Percentiles rank a stretch among this genome's conserved stretches.
phyloP scores from a whole-genome alignment of 2,329 filamentous ascomycete species.

The Talaromyces sp. region DNA sequence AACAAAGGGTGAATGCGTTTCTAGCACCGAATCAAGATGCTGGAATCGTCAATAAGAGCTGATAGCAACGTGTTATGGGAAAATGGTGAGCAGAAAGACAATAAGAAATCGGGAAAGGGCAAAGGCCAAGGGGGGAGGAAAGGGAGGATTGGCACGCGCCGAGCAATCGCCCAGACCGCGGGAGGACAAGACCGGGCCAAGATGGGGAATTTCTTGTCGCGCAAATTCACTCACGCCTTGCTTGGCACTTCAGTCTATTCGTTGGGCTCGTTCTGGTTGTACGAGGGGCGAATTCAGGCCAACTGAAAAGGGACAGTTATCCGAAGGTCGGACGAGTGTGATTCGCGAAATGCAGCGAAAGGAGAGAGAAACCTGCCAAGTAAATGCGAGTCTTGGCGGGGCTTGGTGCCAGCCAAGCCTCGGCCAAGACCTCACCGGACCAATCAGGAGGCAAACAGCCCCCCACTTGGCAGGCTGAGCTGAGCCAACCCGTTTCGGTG shows the following conservation, averaged over 20 bases:
- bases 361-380: not conserved
- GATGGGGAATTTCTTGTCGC: constrained; percentile 24
- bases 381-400: constrained; percentile 7
- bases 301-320: not conserved
- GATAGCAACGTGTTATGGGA: not conserved
- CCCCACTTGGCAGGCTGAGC: not conserved
- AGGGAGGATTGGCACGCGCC: constrained; percentile 28
- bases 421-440: constrained; percentile 10
- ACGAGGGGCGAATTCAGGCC: constrained; percentile 18
- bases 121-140: constrained; percentile 21
- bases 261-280: not conserved
- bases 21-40: not conserved
- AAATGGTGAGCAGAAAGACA: constrained; percentile 10
- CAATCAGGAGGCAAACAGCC: not conserved
- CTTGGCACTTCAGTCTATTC: constrained; percentile 21
- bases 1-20: not conserved
- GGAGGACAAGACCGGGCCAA: constrained; percentile 34
- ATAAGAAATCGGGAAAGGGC: constrained; percentile 6
- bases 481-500: not conserved
- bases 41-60: not conserved
- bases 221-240: constrained; percentile 19
- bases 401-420: constrained; percentile 16
- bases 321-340: not conserved
- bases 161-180: constrained; percentile 39
- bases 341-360: not conserved